Conservation (phyloP, 2,329 filamentous ascomycete genomes). For the Pseudogymnoascus sp. region DNA sequence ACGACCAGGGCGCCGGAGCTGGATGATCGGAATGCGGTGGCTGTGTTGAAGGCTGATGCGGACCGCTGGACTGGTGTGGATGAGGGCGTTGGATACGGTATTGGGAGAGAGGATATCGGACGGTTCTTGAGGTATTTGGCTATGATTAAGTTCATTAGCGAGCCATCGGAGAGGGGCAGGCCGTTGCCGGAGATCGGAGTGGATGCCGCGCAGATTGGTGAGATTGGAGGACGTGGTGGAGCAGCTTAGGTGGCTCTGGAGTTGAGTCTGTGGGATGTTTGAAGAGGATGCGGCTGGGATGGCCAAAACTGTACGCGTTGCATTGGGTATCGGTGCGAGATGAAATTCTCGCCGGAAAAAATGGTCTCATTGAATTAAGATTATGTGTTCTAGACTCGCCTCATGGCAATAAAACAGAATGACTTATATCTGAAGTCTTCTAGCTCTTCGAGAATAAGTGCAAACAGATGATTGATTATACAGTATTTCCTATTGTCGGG, state of each 20-base stretch:
- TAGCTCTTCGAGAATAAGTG: background rate
- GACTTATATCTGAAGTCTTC: background rate
- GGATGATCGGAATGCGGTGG: constrained; percentile 56
- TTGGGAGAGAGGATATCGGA: constrained; percentile 15
- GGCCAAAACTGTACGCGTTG: background rate
- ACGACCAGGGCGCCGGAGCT: constrained; percentile 60
- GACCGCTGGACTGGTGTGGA: constrained; percentile 15
- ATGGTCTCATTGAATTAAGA: constrained; percentile 3
- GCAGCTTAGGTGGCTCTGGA: background rate
- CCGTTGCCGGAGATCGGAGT: constrained; percentile 11
- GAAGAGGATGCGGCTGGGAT: background rate
- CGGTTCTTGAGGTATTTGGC: constrained; percentile 16
- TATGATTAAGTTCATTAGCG: constrained; percentile 16
- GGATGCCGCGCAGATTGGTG: constrained; percentile 9
- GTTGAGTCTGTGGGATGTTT: constrained; percentile 21
- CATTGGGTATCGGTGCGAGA: background rate
- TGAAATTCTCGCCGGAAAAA: constrained; percentile 1
- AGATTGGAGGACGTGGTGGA: constrained; percentile 13
- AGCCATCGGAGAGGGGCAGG: constrained; percentile 12
- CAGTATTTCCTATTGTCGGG: too few species aligned
- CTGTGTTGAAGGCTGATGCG: constrained; percentile 54
- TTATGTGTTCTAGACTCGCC: background rate
- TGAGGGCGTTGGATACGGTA: constrained; percentile 16
- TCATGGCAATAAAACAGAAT: background rate
- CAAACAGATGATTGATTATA: background rate